These are phyloP conservation scores for Erysimum pusillum DNA, from an alignment of 441 rosid genomes.

Conservation along the genomic window DNA sequence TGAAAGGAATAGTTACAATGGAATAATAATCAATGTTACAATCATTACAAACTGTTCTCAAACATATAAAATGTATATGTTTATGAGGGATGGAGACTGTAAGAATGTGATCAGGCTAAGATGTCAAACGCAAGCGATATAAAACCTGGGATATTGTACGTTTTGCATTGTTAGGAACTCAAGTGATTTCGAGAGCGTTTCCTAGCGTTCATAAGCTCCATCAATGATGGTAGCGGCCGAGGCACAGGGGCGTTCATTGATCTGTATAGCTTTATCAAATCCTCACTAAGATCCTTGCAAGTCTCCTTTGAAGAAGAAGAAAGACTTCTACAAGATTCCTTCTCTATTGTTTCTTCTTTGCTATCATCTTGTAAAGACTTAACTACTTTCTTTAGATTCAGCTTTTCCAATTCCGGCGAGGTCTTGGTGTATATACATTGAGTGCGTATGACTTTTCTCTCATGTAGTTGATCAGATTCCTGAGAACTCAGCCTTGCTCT, in stretches of 20 bases:
- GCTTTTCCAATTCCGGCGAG: conserved; percentile 17
- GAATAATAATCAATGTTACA: conserved; percentile 9
- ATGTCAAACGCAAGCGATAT: neutral
- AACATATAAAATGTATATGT: neutral
- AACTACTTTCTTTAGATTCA: conserved; percentile 33
- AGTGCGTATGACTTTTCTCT: conserved; percentile 31
- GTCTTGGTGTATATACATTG: conserved; percentile 6
- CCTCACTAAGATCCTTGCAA: conserved; percentile 55
- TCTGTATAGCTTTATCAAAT: conserved; percentile 66
- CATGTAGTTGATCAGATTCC: conserved; percentile 42
- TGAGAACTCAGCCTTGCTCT: conserved; percentile 63
- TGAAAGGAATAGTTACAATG: conserved; percentile 24
- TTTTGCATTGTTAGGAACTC: conserved; percentile 12
- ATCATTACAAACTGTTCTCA: conserved; percentile 19
- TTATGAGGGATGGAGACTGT: neutral
- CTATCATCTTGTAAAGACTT: conserved; percentile 40
- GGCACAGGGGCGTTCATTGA: conserved; percentile 82
- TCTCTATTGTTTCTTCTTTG: conserved; percentile 30
- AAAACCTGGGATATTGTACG: neutral
- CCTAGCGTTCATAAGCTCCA: conserved; percentile 62
- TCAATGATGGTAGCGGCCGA: conserved; percentile 78
- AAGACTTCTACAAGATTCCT: conserved; percentile 37
- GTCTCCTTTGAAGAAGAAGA: conserved; percentile 40
- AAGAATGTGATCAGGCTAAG: conserved; percentile 18
- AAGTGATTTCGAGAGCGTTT: conserved; percentile 55